Conservation (phyloP, 2,329 filamentous ascomycete genomes). For the Aciculosporium take region DNA sequence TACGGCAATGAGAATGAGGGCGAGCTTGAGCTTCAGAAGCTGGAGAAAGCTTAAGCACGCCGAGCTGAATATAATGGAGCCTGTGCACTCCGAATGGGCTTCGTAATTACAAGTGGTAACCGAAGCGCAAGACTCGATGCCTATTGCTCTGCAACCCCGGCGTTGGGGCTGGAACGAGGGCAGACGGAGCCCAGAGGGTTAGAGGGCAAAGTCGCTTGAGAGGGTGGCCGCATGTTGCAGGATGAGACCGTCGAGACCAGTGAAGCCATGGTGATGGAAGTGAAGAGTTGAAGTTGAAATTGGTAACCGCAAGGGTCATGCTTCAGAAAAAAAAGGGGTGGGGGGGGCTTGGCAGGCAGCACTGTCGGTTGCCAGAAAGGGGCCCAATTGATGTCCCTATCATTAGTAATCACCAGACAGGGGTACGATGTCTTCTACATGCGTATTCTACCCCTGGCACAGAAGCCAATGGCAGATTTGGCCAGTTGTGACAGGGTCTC, state of each 20-base stretch:
- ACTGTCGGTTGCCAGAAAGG: background rate
- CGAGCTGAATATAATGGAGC: constrained; percentile 5
- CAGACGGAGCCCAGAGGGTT: background rate
- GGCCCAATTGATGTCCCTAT: no score
- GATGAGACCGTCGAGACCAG: background rate
- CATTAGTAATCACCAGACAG: no score
- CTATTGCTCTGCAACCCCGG: constrained; percentile 33
- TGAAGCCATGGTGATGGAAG: constrained; percentile 3
- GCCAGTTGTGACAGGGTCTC: no score
- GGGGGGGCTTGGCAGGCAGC: background rate
- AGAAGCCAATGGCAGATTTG: no score
- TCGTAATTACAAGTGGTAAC: constrained; percentile 11
- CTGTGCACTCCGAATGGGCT: constrained; percentile 10
- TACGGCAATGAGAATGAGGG: background rate
- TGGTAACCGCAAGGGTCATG: background rate
- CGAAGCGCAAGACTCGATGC: constrained; percentile 12
- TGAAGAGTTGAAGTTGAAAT: background rate
- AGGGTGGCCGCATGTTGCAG: background rate
- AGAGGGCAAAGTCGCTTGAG: background rate
- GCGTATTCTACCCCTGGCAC: no score
- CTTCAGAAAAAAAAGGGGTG: background rate
- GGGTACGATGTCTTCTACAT: no score
- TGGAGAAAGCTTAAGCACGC: background rate
- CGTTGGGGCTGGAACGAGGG: constrained; percentile 28
- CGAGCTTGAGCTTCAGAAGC: background rate